Evolutionary conservation across 441 rosid genomes (phyloP), one percentile per base, ranked within the genome.

Genomic region (Eutrema salsugineum): DNA sequence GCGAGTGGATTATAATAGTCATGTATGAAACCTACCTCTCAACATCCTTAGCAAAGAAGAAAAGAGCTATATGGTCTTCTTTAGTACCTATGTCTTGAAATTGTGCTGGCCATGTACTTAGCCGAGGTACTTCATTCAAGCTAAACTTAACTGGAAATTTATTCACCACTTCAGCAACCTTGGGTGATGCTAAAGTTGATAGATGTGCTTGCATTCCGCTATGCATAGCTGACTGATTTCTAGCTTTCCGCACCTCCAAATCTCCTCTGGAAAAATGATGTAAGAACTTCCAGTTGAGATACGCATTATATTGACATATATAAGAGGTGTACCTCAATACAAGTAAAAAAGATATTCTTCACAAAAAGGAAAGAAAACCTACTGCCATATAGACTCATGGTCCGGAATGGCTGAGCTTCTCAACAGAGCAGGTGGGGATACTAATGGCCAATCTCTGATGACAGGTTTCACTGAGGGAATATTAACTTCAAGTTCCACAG

Each of bases 1-100:
- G 33, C 17, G 27, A 24, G 50, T 32, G 35, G 44, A 59, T 39
- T 24, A 28, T 47, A 61, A 54, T 53, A 46, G 35, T 20, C 22
- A 67, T 35, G 16, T 20, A 35, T 5, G 60, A 19, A 39, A 70
- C 53, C 68, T 73, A 91, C 99, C 98, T 90, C 75, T 89, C 96
- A 54, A 78, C 68, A 82, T 93, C 95, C 86, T 87, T 86, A 28
- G 99, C 99, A 83, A 93, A 96, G 77, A 96, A 91, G 89, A 88
- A 96, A 7, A 96, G 87, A 76, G 99, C 99, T 81, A 96, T 88
- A 77, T 96, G 91, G 73, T 87, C 90, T 78, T 93, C 99, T 71
- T 81, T 85, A 39, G 87, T 86, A 75, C 98, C 95, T 78, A 49
- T 65, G 24, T 79, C 85, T 70, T 82, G 85, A 83, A 96, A 96